Evolutionary conservation across 768 basidiomycete genomes (phyloP).

Genomic region (Kwoniella botswanensis): DNA sequence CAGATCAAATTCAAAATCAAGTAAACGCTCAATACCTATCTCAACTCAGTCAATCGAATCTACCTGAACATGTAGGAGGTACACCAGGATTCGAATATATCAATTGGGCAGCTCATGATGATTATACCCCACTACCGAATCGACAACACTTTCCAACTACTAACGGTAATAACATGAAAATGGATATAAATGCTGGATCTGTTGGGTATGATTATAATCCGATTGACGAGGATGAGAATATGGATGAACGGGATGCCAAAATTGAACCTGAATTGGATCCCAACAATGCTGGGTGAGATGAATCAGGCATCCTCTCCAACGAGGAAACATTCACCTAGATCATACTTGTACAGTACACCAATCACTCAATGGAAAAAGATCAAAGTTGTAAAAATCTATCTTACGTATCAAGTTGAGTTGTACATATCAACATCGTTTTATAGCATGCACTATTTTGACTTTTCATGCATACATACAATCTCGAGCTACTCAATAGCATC

Average conservation of each 20-base stretch:
- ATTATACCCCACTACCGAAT: background rate
- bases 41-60: background rate
- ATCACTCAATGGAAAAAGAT: too few relatives aligned
- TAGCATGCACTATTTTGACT: background rate
- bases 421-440: background rate
- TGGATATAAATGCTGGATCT: background rate
- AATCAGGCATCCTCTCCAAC: too few relatives aligned
- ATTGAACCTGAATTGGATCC: background rate
- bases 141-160: background rate
- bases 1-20: background rate
- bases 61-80: background rate
- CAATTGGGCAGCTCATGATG: background rate
- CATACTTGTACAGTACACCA: too few relatives aligned
- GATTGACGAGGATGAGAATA: background rate
- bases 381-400: too few relatives aligned
- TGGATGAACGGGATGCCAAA: background rate
- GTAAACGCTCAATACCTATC: background rate
- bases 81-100: slow-evolving; percentile 9
- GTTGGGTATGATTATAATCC: background rate
- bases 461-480: too few relatives aligned
- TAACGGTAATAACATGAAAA: background rate
- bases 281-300: too few relatives aligned
- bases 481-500: too few relatives aligned
- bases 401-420: background rate
- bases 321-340: too few relatives aligned